Percentiles rank a stretch among this genome's conserved stretches.
These are phyloP conservation scores for Setaria viridis DNA, from an alignment of 202 grass and related monocot species.

Conservation along the genomic window DNA sequence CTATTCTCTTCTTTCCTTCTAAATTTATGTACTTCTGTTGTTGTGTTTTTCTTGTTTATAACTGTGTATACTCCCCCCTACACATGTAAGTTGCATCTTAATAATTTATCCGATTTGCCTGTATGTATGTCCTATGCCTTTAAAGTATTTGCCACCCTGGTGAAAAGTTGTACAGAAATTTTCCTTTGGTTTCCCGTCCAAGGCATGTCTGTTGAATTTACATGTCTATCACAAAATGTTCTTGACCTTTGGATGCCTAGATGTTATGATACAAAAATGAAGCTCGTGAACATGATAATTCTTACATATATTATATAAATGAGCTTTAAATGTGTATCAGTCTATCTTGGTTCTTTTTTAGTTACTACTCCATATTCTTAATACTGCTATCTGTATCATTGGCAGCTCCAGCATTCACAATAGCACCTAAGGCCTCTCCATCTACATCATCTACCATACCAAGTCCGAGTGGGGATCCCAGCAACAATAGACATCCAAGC, in stretches of 20 bases:
- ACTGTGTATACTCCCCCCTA: background rate
- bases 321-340: background rate
- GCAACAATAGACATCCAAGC: constrained; percentile 53
- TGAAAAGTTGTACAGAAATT: background rate
- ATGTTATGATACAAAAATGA: background rate
- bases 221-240: constrained; percentile 16
- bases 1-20: constrained; percentile 11
- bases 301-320: background rate
- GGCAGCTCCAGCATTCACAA: constrained; percentile 72
- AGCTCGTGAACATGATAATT: background rate
- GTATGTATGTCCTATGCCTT: background rate
- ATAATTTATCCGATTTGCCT: background rate
- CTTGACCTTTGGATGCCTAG: constrained; percentile 20
- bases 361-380: constrained; percentile 4
- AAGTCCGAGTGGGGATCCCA: constrained; percentile 32
- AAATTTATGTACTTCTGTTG: background rate
- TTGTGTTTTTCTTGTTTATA: background rate
- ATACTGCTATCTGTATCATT: constrained; percentile 28
- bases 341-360: background rate
- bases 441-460: constrained; percentile 48
- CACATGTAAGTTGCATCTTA: background rate
- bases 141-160: constrained; percentile 3
- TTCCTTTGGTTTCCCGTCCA: background rate
- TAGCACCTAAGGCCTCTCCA: constrained; percentile 72
- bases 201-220: background rate